Base-by-base conservation (phyloP, 2,329 filamentous ascomycete genomes). In the Fusarium napiforme region DNA sequence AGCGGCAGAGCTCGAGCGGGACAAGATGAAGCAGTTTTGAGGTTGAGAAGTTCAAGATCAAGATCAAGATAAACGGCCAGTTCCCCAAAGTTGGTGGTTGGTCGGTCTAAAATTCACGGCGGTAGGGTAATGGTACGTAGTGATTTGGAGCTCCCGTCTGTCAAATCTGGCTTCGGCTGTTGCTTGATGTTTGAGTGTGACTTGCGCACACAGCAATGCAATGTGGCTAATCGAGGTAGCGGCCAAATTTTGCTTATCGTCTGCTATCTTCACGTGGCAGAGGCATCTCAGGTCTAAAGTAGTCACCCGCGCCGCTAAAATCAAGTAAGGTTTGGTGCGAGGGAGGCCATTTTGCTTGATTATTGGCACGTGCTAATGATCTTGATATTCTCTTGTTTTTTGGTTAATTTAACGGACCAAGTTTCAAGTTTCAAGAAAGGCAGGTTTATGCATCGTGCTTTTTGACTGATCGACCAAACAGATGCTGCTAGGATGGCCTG, bases 261-360 rank as follows among this genome's bases (percentile, higher is more conserved):
- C 23, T 34, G 52, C 74, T 78, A 78, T 78, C 77, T 77, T 78
- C 77, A 78, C 76, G 75, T 78, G 77, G 71, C 56, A 42, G 40
- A 64, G 30, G 37, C 26, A 57, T 32, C 10, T 34, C 30, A 52
- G 16, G 30, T 19, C 30, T 26, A 52, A 52, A 23, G 30, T 34
- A 19, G 30, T 52, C 47, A 52, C 30, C 21, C 57, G 64, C 37
- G 60, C 64, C 57, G 49, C 67, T 74, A 67, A 74, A 71, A 61
- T 30, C 50, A 53, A 39, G 50, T 39, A 39, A 58, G 64, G 59
- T 66, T 66, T 67, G 71, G 59, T 49, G 63, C 59, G 67, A 42
- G 67, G 43, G 61, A 47, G 42, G 23, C 60, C 60, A 61, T 66
- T 63, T 70, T 52, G 53, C 61, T 62, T 70, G 46, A 70, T 45